Evolutionary conservation across 768 basidiomycete genomes (phyloP).

Genomic region (Macrolepiota dolichaula): DNA sequence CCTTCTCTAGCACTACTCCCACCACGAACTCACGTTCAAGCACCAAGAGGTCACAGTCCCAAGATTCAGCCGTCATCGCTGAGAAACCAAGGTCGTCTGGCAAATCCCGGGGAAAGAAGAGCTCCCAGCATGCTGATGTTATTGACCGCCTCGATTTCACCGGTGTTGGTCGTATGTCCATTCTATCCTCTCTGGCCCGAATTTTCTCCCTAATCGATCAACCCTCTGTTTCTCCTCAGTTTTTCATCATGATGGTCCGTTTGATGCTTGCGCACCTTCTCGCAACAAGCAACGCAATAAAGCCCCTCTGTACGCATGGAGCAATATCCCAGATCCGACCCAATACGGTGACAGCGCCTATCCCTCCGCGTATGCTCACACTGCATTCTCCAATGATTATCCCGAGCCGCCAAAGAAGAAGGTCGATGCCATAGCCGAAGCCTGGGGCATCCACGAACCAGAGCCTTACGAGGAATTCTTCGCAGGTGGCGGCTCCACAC

Average conservation of each 20-base stretch:
- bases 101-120: slow-evolving; percentile 60
- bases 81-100: slow-evolving; percentile 35
- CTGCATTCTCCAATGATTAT: slow-evolving; percentile 46
- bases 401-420: slow-evolving; percentile 76
- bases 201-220: slow-evolving; percentile 16
- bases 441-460: slow-evolving; percentile 91
- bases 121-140: slow-evolving; percentile 81
- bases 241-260: slow-evolving; percentile 92
- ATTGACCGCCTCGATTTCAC: slow-evolving; percentile 88
- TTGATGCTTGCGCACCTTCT: slow-evolving; percentile 88
- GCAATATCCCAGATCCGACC: slow-evolving; percentile 34
- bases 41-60: slow-evolving; percentile 42
- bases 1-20: slow-evolving; percentile 18
- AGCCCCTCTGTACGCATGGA: slow-evolving; percentile 85
- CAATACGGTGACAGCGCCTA: slow-evolving; percentile 42
- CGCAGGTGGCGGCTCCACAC: slow-evolving; percentile 65
- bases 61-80: slow-evolving; percentile 35
- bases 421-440: slow-evolving; percentile 85
- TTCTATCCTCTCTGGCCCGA: slow-evolving; percentile 5
- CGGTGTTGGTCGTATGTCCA: slow-evolving; percentile 71
- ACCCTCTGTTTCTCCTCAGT: slow-evolving; percentile 39
- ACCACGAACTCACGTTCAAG: slow-evolving; percentile 26
- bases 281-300: slow-evolving; percentile 77
- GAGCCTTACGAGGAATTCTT: slow-evolving; percentile 90
- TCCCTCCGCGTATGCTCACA: slow-evolving; percentile 45